phyloP scores from a whole-genome alignment of 768 basidiomycete genomes.

The Psilocybe azurescens region DNA sequence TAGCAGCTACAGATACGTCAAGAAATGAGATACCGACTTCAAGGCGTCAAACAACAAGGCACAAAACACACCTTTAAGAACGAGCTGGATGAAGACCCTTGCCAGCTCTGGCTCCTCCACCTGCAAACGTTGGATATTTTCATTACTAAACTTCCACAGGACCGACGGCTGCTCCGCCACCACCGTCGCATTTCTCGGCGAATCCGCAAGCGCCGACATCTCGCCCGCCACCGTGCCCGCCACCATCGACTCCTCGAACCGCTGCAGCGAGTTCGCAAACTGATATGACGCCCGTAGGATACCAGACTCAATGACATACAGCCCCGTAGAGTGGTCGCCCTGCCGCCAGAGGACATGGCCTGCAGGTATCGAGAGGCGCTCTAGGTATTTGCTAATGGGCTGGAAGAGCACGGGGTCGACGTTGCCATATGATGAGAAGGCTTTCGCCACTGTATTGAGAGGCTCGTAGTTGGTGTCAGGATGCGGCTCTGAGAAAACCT shows the following conservation, averaged over 20 bases:
- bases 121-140: slow-evolving; percentile 66
- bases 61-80: slow-evolving; percentile 68
- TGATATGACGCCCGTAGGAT: slow-evolving; percentile 83
- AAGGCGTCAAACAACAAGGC: slow-evolving; percentile 23
- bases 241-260: slow-evolving; percentile 91
- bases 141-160: slow-evolving; percentile 79
- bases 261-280: slow-evolving; percentile 70
- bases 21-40: neutral
- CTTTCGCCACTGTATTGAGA: slow-evolving; percentile 74
- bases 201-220: slow-evolving; percentile 79
- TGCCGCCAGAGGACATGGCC: slow-evolving; percentile 77
- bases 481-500: slow-evolving; percentile 32
- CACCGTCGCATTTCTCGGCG: slow-evolving; percentile 85
- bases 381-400: slow-evolving; percentile 74
- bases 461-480: slow-evolving; percentile 59
- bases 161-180: slow-evolving; percentile 77
- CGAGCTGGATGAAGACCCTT: slow-evolving; percentile 65
- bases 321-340: slow-evolving; percentile 76
- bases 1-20: slow-evolving; percentile 7
- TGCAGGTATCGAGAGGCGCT: slow-evolving; percentile 58
- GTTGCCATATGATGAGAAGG: slow-evolving; percentile 77
- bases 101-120: slow-evolving; percentile 70
- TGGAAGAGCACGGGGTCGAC: slow-evolving; percentile 61
- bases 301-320: slow-evolving; percentile 91
- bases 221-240: slow-evolving; percentile 94